phyloP scores from a whole-genome alignment of 1,284 basidiomycete species.

The Ganoderma leucocontextum region DNA sequence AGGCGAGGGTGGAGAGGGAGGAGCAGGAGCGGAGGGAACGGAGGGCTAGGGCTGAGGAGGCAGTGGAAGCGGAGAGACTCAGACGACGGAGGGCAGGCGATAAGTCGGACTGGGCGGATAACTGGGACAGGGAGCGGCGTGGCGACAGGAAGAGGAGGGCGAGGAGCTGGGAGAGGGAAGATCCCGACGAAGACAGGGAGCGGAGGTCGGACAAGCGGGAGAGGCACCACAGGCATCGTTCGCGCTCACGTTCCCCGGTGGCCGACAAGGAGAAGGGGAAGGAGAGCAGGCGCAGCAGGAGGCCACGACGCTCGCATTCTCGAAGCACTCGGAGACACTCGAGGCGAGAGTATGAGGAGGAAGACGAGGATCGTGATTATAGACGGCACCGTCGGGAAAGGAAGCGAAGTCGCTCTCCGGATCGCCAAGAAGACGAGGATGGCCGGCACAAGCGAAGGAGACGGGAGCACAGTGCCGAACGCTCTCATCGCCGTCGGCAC shows the following conservation, averaged over 20 bases:
- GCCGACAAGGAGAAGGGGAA: constrained; percentile 24
- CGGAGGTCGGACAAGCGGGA: constrained; percentile 40
- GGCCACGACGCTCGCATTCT: constrained; percentile 23
- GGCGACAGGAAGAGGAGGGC: constrained; percentile 44
- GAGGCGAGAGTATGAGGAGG: constrained; percentile 24
- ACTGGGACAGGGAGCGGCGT: constrained; percentile 37
- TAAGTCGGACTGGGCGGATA: constrained; percentile 42
- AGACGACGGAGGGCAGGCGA: constrained; percentile 51
- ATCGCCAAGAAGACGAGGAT: constrained; percentile 32
- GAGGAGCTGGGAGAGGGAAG: constrained; percentile 50
- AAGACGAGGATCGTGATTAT: constrained; percentile 22
- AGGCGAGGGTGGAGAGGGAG: constrained; percentile 69
- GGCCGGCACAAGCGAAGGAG: constrained; percentile 29
- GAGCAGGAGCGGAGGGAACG: constrained; percentile 70
- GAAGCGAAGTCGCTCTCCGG: constrained; percentile 31
- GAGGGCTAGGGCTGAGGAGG: constrained; percentile 72
- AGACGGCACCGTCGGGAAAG: constrained; percentile 29
- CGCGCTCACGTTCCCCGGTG: constrained; percentile 34
- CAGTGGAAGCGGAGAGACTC: constrained; percentile 66
- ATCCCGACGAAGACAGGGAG: constrained; percentile 52
- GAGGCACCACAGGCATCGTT: constrained; percentile 35
- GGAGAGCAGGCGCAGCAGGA: constrained; percentile 23
- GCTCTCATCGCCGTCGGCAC: constrained; percentile 35
- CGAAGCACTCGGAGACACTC: constrained; percentile 19
- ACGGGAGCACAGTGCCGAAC: constrained; percentile 37